Percentiles rank a stretch among this genome's conserved stretches.
Conservation (phyloP, 2,329 filamentous ascomycete species). For the Botrytis byssoidea region DNA sequence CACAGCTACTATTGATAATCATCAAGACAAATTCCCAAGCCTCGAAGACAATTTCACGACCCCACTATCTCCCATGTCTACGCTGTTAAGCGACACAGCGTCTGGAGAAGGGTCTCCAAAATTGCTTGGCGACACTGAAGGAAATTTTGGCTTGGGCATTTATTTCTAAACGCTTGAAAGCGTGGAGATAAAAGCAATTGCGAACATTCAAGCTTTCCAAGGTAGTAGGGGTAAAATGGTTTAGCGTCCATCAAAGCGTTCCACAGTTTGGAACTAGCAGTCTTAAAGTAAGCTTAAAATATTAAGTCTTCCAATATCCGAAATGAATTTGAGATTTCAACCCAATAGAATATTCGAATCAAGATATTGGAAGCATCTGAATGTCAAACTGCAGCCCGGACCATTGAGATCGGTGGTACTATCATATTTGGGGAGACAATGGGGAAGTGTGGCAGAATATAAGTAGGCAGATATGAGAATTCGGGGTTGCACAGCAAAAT, state of each 20-base stretch:
- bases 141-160: background rate
- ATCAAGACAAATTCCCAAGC: background rate
- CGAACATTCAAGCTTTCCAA: background rate
- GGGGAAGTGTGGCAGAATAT: background rate
- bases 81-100: background rate
- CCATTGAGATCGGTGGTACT: background rate
- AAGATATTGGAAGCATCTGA: background rate
- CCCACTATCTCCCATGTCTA: background rate
- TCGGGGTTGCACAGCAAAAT: background rate
- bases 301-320: background rate
- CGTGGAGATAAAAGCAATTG: background rate
- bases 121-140: background rate
- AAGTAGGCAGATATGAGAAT: background rate
- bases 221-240: too few species aligned
- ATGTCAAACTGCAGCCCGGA: background rate
- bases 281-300: background rate
- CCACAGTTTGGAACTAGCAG: background rate
- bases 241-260: background rate
- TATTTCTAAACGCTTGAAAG: background rate
- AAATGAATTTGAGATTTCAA: background rate
- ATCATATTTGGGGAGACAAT: background rate
- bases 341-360: background rate
- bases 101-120: background rate
- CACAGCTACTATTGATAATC: background rate
- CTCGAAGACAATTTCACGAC: background rate